Base-by-base conservation (phyloP, 1,284 basidiomycete species). In the Ceratobasidium sp. region DNA sequence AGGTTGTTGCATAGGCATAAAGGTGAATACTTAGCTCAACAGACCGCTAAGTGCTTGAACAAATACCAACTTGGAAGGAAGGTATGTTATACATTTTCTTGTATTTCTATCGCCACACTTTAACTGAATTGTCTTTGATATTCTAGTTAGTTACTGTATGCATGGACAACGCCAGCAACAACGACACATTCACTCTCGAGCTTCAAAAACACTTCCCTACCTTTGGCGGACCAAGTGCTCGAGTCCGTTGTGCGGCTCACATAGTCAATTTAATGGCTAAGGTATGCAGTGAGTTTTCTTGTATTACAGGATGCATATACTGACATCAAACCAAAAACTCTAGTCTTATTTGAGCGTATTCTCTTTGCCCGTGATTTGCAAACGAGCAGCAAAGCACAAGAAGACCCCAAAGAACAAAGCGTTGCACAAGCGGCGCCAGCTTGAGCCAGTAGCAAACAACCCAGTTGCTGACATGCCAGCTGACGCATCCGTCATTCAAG, bases 221-320 rank as follows among this genome's bases (percentile, higher is more conserved):
- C 20, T 58, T 58, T 58, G 55, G 55, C 10, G 55, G 55, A 15
- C 35, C 40, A n/a, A 27, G 27, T 13, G 10, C 40, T 29, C 25
- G 55, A 13, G 13, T 27, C 17, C 55, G 40, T 27, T 58, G 55
- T 27, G 55, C 5, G 6, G 55, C 40, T 2, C 55, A 58, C 45
- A 58, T 58, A 2, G 38, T 58, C 2, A 58, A 58, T n/a, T 27
- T 58, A 13, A 58, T 58, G 55, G 55, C 55, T 1, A 58, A 43
- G 22, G 55, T 58, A 29, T 22, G 52, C 10, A n/a, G 25, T 49
- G 7, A 8, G 25, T 12, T 7, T 54, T 54, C 2, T 32, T 54
- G 20, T 54, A 15, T 17, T 27, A 13, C 31, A 10, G 20, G 22
- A n/a, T 45, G 6, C 4, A 15, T 17, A 32, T 27, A 32, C 7